phyloP scores from a whole-genome alignment of 495 filamentous ascomycete genomes.

The Penicillium lividum region DNA sequence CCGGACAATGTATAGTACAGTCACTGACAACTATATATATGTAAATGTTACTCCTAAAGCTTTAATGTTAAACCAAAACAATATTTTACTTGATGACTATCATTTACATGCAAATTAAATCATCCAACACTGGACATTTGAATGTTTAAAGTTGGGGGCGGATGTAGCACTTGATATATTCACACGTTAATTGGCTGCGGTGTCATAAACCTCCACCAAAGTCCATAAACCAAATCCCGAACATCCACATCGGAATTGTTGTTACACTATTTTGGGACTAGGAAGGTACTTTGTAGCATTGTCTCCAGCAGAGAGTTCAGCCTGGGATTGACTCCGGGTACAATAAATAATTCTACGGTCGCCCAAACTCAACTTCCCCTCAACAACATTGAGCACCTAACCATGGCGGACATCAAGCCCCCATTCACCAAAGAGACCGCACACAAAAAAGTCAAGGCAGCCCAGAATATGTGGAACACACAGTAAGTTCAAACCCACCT shows the following conservation, averaged over 20 bases:
- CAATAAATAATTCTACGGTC: background rate
- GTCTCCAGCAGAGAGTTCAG: background rate
- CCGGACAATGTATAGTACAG: too few relatives aligned
- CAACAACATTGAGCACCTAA: background rate
- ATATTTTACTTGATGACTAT: too few relatives aligned
- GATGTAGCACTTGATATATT: background rate
- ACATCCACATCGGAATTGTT: background rate
- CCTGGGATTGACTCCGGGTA: background rate
- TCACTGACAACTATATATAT: too few relatives aligned
- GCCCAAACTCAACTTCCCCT: background rate
- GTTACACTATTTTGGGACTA: background rate
- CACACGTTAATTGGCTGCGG: background rate
- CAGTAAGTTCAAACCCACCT: conserved; percentile 45
- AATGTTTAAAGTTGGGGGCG: background rate
- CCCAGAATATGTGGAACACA: conserved; percentile 85
- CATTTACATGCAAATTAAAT: too few relatives aligned
- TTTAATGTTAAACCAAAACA: too few relatives aligned
- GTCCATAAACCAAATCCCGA: background rate
- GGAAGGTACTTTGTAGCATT: background rate
- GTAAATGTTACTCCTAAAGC: too few relatives aligned
- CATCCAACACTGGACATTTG: too few relatives aligned
- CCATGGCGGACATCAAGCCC: conserved; percentile 63
- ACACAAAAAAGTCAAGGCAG: conserved; percentile 77
- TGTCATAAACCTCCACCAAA: background rate
- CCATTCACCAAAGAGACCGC: conserved; percentile 80